Evolutionary conservation across 2,329 filamentous ascomycete genomes (phyloP).

Genomic region (Purpureocillium lavendulum): DNA sequence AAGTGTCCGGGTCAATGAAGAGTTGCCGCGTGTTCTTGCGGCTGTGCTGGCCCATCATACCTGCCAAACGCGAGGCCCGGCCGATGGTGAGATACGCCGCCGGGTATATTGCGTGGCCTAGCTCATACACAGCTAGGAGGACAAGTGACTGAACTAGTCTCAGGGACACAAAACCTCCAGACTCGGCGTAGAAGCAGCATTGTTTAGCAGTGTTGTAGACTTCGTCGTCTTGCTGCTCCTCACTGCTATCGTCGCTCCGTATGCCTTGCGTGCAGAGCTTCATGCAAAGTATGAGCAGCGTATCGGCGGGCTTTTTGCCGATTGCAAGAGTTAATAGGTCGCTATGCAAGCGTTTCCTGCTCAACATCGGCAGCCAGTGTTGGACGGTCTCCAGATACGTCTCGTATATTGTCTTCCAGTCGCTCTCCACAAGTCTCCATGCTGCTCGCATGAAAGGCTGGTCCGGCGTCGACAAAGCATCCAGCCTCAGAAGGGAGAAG

Average conservation of each 20-base stretch:
- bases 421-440: too few species aligned
- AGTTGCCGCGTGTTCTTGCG: conserved; percentile 4
- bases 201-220: conserved; percentile 6
- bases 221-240: not conserved
- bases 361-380: conserved; percentile 10
- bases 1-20: conserved; percentile 8
- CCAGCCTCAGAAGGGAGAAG: not conserved
- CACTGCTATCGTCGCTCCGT: not conserved
- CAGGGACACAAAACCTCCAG: conserved; percentile 10
- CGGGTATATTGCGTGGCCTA: conserved; percentile 6
- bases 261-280: conserved; percentile 6
- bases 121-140: conserved; percentile 3
- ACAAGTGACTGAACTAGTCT: conserved; percentile 9
- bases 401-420: not conserved
- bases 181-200: conserved; percentile 3
- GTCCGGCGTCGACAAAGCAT: too few species aligned
- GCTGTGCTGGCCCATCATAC: conserved; percentile 10
- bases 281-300: conserved; percentile 11
- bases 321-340: not conserved
- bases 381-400: conserved; percentile 9
- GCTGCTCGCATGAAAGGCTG: too few species aligned
- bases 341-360: conserved; percentile 9
- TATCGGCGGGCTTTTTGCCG: conserved; percentile 1
- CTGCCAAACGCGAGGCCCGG: conserved; percentile 9
- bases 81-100: conserved; percentile 11